Evolutionary conservation across 495 filamentous ascomycete species (phyloP).

Genomic region (Penicillium parvum): DNA sequence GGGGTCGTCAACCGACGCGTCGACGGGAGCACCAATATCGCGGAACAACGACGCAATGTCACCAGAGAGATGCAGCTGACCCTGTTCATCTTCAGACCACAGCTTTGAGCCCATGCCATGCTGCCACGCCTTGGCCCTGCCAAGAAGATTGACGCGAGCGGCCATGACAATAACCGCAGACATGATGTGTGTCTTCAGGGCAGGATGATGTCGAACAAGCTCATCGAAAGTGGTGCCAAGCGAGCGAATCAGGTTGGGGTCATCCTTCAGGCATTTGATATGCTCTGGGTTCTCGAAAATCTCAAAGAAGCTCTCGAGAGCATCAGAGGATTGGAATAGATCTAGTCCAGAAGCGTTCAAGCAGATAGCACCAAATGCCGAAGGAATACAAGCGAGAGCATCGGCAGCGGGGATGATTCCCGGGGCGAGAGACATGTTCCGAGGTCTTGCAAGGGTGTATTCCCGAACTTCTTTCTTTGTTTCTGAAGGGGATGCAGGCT

Average conservation of each 20-base stretch:
- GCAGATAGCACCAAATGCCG: constrained; percentile 89
- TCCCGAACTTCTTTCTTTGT: constrained; percentile 24
- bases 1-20: constrained; percentile 26
- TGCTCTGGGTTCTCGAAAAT: constrained; percentile 91
- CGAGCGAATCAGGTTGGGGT: constrained; percentile 49
- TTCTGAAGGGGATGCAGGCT: constrained; percentile 12
- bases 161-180: constrained; percentile 79
- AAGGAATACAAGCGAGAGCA: constrained; percentile 78
- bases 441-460: constrained; percentile 32
- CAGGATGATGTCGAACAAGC: constrained; percentile 87
- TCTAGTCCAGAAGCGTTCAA: constrained; percentile 84
- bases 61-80: constrained; percentile 29
- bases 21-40: constrained; percentile 29
- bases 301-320: constrained; percentile 82
- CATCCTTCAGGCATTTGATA: constrained; percentile 72
- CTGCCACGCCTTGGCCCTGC: constrained; percentile 59
- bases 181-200: constrained; percentile 72
- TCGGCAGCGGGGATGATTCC: constrained; percentile 82
- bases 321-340: constrained; percentile 78
- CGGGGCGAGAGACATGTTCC: constrained; percentile 49
- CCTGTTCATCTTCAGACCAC: constrained; percentile 52
- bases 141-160: constrained; percentile 66
- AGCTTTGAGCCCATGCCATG: constrained; percentile 75
- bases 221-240: constrained; percentile 90
- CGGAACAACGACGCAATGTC: constrained; percentile 31